A percentile compares a stretch with the other conserved stretches of the same genome.
phyloP scores from a whole-genome alignment of 2,329 filamentous ascomycete species.

The Pseudogymnoascus sp. region DNA sequence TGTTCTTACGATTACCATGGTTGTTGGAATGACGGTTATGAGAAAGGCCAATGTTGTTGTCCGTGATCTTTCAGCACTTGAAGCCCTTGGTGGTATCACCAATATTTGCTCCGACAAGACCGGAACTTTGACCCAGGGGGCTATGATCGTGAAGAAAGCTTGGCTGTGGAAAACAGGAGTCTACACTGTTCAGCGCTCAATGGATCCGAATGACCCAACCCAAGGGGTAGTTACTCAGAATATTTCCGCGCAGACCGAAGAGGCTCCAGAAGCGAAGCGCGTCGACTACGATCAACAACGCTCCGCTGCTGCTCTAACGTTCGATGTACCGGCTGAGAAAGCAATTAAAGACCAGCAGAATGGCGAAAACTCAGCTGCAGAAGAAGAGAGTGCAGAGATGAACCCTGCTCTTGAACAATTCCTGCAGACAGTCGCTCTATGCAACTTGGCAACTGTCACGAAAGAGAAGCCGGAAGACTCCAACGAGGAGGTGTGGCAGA shows the following conservation, averaged over 20 bases:
- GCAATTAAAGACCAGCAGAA: slow-evolving; percentile 24
- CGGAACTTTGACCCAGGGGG: slow-evolving; percentile 54
- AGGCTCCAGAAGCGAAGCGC: slow-evolving; percentile 35
- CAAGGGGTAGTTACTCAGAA: slow-evolving; percentile 38
- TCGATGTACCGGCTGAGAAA: slow-evolving; percentile 51
- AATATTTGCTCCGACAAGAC: slow-evolving; percentile 76
- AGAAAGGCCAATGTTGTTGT: slow-evolving; percentile 40
- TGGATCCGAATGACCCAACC: slow-evolving; percentile 48
- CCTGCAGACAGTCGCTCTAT: slow-evolving; percentile 47
- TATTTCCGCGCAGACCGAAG: slow-evolving; percentile 18
- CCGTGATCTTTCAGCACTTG: slow-evolving; percentile 43
- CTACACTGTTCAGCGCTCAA: slow-evolving; percentile 44
- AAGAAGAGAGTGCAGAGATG: slow-evolving; percentile 31
- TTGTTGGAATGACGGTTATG: slow-evolving; percentile 40
- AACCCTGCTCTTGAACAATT: slow-evolving; percentile 40
- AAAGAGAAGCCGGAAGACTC: slow-evolving; percentile 31
- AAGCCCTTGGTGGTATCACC: slow-evolving; percentile 66
- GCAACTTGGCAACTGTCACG: slow-evolving; percentile 50
- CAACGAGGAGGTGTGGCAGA: slow-evolving; percentile 41
- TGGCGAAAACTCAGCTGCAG: slow-evolving; percentile 24
- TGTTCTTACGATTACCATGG: slow-evolving; percentile 49
- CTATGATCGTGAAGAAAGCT: slow-evolving; percentile 53
- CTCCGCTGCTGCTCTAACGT: slow-evolving; percentile 52
- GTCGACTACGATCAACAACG: slow-evolving; percentile 54
- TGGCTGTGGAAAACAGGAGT: slow-evolving; percentile 48